Evolutionary conservation across 352 stramenopile species (phyloP), one percentile per base, ranked within the genome.

Genomic region (Phytophthora palmivora): DNA sequence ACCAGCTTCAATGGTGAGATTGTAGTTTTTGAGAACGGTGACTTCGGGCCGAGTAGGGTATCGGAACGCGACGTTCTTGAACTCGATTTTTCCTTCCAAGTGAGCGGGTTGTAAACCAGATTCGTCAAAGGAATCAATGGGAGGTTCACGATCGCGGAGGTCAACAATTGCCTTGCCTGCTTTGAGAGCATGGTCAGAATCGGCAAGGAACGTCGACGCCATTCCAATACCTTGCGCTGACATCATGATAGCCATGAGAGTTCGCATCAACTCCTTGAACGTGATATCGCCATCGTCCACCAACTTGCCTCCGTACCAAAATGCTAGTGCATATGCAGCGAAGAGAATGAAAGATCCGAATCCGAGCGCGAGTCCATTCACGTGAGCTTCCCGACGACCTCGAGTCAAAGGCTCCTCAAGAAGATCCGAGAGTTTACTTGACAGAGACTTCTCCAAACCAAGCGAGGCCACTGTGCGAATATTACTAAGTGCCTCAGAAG

Each of bases 121-220:
- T 32, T 67, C 42, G 6, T 60, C 51, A 28, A 81, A 82, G 8
- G 73, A 77, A 18, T 86, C 64, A 26, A 86, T 82, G 6, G 73
- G 38, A 1, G 63, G 19, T 18, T 55, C 32, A 9, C 63, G 59
- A 15, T 86, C 65, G 28, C 66, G 52, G 9, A 86, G 55, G 6
- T 58, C 39, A 21, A 72, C 63, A 42, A 82, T 82, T 4, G 70
- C 56, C 1, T 60, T 56, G 0, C 71, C 74, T 11, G 74, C 68
- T 11, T 95, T 74, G 14, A 77, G 79, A 9, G 91, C 87, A 48
- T 96, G 79, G 61, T 97, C 88, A 6, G 69, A 71, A 16, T 87
- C 75, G 0, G 44, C 66, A 8, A 82, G 30, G 12, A 41, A 81
- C 0, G 53, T 50, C 0, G 58, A 38, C 0, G 69, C 68, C 4